Evolutionary conservation across 805 yeast genomes (phyloP).

Genomic region (Tanozyma kutaoensis): DNA sequence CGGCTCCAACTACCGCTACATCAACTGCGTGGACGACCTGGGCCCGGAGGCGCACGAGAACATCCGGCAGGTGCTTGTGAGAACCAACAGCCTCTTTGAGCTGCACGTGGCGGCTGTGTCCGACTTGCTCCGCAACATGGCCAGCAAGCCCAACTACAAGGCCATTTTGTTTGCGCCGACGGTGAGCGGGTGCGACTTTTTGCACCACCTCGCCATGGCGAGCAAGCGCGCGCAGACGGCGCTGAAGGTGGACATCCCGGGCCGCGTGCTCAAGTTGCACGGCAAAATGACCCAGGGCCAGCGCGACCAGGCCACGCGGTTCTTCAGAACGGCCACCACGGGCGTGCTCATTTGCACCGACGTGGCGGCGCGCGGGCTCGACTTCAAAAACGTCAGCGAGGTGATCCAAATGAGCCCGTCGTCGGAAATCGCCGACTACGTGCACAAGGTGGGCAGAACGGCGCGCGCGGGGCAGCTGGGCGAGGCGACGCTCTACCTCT

Average conservation of each 20-base stretch:
- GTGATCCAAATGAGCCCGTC: conserved; percentile 32
- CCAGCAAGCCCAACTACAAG: conserved; percentile 33
- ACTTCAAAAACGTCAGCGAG: conserved; percentile 72
- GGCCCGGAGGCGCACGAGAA: conserved; percentile 59
- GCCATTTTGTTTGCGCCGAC: conserved; percentile 79
- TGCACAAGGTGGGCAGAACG: conserved; percentile 92
- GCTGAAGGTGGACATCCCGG: conserved; percentile 63
- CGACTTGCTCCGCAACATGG: conserved; percentile 20
- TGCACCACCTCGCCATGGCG: too few species aligned
- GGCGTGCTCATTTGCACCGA: conserved; percentile 82
- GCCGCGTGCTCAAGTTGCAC: conserved; percentile 37
- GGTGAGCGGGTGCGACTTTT: conserved; percentile 40
- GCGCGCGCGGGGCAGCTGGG: conserved; percentile 90
- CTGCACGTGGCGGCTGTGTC: conserved; percentile 45
- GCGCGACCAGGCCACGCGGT: conserved; percentile 27
- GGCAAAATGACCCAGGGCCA: conserved; percentile 48
- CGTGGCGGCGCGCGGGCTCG: conserved; percentile 93
- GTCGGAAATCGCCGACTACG: conserved; percentile 39
- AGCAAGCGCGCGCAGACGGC: conserved; percentile 32
- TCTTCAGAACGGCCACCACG: conserved; percentile 41
- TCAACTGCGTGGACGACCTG: conserved; percentile 58
- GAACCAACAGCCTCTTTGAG: conserved; percentile 25
- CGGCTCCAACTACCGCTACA: conserved; percentile 48
- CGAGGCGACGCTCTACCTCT: conserved; percentile 59
- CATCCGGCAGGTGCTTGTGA: conserved; percentile 24